Conservation (phyloP, 2,329 filamentous ascomycete species). For the Chrysosphaeria jannelii region DNA sequence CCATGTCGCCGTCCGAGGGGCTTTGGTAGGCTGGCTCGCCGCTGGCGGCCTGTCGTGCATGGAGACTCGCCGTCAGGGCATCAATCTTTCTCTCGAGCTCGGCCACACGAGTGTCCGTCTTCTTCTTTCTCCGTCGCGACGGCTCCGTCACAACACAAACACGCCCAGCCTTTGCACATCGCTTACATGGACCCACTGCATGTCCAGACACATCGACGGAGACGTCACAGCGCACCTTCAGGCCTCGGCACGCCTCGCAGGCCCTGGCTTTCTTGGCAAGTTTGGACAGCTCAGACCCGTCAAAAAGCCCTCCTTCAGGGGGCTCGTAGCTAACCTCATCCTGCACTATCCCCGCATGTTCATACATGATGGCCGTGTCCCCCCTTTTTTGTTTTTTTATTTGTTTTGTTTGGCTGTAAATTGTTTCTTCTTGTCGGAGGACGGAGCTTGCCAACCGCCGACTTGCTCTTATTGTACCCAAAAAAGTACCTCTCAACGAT, state of each 20-base stretch:
- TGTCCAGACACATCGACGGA: slow-evolving; percentile 25
- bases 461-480: too few relatives aligned
- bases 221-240: slow-evolving; percentile 67
- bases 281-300: too few relatives aligned
- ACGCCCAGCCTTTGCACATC: slow-evolving; percentile 56
- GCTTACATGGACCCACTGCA: slow-evolving; percentile 35
- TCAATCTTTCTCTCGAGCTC: slow-evolving; percentile 87
- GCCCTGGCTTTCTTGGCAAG: slow-evolving; percentile 38
- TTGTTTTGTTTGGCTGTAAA: not conserved
- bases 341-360: too few relatives aligned
- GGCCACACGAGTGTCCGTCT: slow-evolving; percentile 65
- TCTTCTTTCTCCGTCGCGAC: slow-evolving; percentile 58
- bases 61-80: slow-evolving; percentile 51
- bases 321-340: too few relatives aligned
- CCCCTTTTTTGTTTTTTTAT: not conserved
- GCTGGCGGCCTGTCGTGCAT: slow-evolving; percentile 11
- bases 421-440: too few relatives aligned
- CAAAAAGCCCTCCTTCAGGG: too few relatives aligned
- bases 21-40: too few relatives aligned
- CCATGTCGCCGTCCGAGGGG: too few relatives aligned
- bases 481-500: too few relatives aligned
- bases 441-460: too few relatives aligned
- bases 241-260: slow-evolving; percentile 43
- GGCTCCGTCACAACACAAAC: slow-evolving; percentile 49
- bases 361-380: too few relatives aligned